Evolutionary conservation across 2,329 filamentous ascomycete genomes (phyloP).

Genomic region (Aureobasidium sp.): DNA sequence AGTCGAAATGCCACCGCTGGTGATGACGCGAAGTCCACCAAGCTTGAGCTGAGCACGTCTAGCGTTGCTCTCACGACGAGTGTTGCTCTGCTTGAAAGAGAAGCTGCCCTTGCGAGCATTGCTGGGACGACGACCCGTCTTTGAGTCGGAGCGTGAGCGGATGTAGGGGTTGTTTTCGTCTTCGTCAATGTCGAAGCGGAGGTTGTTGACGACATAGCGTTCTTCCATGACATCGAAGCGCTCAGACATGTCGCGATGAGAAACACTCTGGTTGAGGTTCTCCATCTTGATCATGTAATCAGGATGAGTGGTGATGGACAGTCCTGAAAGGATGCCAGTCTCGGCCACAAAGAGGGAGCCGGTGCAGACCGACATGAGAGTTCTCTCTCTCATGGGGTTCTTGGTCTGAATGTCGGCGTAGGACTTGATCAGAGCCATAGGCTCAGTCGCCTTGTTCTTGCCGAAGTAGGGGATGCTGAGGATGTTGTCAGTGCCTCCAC

Average conservation of each 20-base stretch:
- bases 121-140: constrained; percentile 33
- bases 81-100: constrained; percentile 68
- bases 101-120: constrained; percentile 68
- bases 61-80: constrained; percentile 71
- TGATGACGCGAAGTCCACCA: constrained; percentile 65
- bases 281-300: constrained; percentile 75
- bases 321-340: constrained; percentile 68
- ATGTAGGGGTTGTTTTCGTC: constrained; percentile 82
- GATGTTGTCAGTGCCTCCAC: constrained; percentile 58
- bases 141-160: constrained; percentile 30
- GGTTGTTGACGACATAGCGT: constrained; percentile 85
- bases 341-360: constrained; percentile 71
- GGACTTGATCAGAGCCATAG: constrained; percentile 64
- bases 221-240: constrained; percentile 78
- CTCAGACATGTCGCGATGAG: constrained; percentile 62
- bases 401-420: constrained; percentile 74
- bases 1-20: constrained; percentile 68
- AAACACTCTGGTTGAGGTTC: constrained; percentile 69
- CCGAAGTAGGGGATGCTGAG: constrained; percentile 32
- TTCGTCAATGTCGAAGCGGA: constrained; percentile 72
- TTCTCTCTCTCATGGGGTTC: constrained; percentile 72
- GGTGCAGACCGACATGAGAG: constrained; percentile 72
- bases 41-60: constrained; percentile 71
- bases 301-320: constrained; percentile 76
- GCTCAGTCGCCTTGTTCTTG: constrained; percentile 57